Evolutionary conservation across 2,329 filamentous ascomycete species (phyloP).

Genomic region (Ophiostoma perfectum): DNA sequence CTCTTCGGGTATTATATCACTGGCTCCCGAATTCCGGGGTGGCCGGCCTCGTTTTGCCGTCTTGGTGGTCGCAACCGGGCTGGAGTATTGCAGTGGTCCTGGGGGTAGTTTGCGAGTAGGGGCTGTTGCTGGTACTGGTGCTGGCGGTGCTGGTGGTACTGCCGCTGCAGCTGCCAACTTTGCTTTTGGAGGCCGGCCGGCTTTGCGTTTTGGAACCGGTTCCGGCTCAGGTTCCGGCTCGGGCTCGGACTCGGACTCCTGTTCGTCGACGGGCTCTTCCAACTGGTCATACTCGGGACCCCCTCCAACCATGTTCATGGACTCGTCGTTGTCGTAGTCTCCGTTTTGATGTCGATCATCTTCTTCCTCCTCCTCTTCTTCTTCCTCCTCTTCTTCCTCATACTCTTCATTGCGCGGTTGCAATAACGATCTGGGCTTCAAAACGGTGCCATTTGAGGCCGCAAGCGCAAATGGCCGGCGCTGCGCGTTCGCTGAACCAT

Average conservation of each 20-base stretch:
- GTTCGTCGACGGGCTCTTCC: not conserved
- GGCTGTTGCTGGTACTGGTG: slow-evolving; percentile 20
- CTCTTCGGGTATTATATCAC: not conserved
- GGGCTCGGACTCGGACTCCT: slow-evolving; percentile 25
- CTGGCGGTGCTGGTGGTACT: slow-evolving; percentile 25
- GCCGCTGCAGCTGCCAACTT: slow-evolving; percentile 28
- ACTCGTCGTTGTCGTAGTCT: slow-evolving; percentile 34
- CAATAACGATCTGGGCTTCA: slow-evolving; percentile 16
- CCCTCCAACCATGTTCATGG: slow-evolving; percentile 38
- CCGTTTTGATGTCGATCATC: slow-evolving; percentile 23
- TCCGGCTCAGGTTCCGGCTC: slow-evolving; percentile 20
- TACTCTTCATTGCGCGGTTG: slow-evolving; percentile 24
- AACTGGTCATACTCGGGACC: slow-evolving; percentile 13
- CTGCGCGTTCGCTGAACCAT: slow-evolving; percentile 26
- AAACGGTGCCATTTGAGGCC: slow-evolving; percentile 4
- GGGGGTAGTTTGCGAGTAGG: slow-evolving; percentile 10
- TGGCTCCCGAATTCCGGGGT: not conserved
- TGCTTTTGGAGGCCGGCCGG: slow-evolving; percentile 18
- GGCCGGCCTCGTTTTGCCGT: slow-evolving; percentile 20
- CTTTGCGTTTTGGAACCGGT: slow-evolving; percentile 25
- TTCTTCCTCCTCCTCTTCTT: slow-evolving; percentile 27
- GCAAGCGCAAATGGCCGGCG: slow-evolving; percentile 23
- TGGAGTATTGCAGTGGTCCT: slow-evolving; percentile 14
- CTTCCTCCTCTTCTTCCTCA: slow-evolving; percentile 29
- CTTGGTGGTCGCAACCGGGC: not conserved